Conservation (phyloP, 352 stramenopile species). For the Phytophthora fragariae region DNA sequence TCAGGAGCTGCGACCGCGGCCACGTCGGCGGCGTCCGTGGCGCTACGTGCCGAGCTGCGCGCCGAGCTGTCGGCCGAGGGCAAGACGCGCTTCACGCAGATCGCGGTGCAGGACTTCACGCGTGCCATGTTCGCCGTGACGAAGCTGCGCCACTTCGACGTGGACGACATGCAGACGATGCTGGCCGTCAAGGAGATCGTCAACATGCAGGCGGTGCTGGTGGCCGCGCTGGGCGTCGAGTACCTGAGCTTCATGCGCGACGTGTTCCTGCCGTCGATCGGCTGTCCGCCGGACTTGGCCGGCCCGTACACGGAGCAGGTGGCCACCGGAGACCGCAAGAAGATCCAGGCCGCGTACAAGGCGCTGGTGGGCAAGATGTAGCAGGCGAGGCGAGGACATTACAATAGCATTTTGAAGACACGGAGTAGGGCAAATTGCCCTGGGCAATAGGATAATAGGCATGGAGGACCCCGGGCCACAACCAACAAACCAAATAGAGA, state of each 20-base stretch:
- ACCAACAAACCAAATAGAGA: conserved; percentile 30
- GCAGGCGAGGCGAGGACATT: conserved; percentile 14
- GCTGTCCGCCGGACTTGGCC: conserved; percentile 66
- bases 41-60: conserved; percentile 37
- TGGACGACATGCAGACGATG: conserved; percentile 73
- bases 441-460: conserved; percentile 24
- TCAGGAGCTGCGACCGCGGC: conserved; percentile 22
- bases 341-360: conserved; percentile 75
- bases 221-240: conserved; percentile 61
- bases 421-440: conserved; percentile 1
- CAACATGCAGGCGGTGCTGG: conserved; percentile 70
- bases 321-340: conserved; percentile 65
- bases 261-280: conserved; percentile 66
- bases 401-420: conserved; percentile 27
- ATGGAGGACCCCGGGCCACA: conserved; percentile 17
- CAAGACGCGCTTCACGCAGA: conserved; percentile 61
- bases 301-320: conserved; percentile 70
- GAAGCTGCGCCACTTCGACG: conserved; percentile 74
- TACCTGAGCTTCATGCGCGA: conserved; percentile 72
- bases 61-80: conserved; percentile 42
- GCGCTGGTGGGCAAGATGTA: conserved; percentile 64
- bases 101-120: conserved; percentile 75
- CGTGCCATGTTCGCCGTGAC: conserved; percentile 75
- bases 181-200: conserved; percentile 81
- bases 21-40: conserved; percentile 34